These are phyloP conservation scores for Dipodascopsis uninucleata DNA, from an alignment of 805 yeast genomes.

Conservation along the genomic window DNA sequence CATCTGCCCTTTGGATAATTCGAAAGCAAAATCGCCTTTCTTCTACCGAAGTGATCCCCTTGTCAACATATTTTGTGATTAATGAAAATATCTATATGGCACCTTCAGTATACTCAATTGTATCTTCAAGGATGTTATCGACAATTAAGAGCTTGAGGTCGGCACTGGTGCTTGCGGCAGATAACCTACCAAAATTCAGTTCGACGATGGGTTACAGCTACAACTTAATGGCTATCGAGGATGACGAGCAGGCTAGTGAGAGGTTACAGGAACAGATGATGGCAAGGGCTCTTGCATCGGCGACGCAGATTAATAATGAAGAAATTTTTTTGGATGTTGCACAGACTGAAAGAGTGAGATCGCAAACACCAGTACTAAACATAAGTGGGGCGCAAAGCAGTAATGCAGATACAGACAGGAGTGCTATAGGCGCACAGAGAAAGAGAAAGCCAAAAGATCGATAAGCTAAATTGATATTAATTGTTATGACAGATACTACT, in stretches of 20 bases:
- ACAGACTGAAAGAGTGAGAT: not conserved
- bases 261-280: slow-evolving; percentile 22
- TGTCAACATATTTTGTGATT: slow-evolving; percentile 80
- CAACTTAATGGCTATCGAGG: slow-evolving; percentile 25
- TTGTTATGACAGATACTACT: not conserved
- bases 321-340: slow-evolving; percentile 12
- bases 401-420: slow-evolving; percentile 2
- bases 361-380: not conserved
- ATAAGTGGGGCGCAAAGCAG: too few species aligned
- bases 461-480: too few species aligned
- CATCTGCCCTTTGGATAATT: slow-evolving; percentile 81
- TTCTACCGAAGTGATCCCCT: slow-evolving; percentile 48
- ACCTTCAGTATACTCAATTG: slow-evolving; percentile 67
- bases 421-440: slow-evolving; percentile 10
- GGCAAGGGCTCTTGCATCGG: slow-evolving; percentile 29
- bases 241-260: slow-evolving; percentile 13
- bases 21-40: slow-evolving; percentile 69
- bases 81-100: slow-evolving; percentile 93
- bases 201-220: slow-evolving; percentile 61
- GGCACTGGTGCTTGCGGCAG: slow-evolving; percentile 38
- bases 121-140: slow-evolving; percentile 65
- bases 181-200: slow-evolving; percentile 48
- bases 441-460: slow-evolving; percentile 9
- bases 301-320: slow-evolving; percentile 8
- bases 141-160: slow-evolving; percentile 45